phyloP scores from a whole-genome alignment of 345 rosid species.

The Chamaenerion angustifolium region DNA sequence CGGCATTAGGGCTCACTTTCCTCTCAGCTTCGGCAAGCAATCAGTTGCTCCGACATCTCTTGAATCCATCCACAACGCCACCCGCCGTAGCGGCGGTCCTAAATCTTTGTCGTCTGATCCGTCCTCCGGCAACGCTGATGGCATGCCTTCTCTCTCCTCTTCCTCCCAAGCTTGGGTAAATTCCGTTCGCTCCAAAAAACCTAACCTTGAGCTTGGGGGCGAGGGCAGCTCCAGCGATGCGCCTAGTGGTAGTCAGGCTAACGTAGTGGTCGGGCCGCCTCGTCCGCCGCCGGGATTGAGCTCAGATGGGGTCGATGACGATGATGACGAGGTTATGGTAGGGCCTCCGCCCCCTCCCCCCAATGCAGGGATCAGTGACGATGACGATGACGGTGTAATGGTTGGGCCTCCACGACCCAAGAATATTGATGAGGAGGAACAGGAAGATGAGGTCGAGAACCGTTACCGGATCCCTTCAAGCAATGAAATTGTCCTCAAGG shows the following conservation, averaged over 20 bases:
- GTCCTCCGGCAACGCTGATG: slow-evolving; percentile 9
- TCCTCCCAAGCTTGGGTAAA: slow-evolving; percentile 42
- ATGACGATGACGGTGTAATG: slow-evolving; percentile 26
- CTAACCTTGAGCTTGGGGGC: slow-evolving; percentile 19
- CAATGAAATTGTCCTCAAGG: slow-evolving; percentile 88
- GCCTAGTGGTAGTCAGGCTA: slow-evolving; percentile 2
- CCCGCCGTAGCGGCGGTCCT: slow-evolving; percentile 34
- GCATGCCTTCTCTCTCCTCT: slow-evolving; percentile 41
- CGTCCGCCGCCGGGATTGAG: slow-evolving; percentile 12
- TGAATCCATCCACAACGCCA: slow-evolving; percentile 57
- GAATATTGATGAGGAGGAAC: slow-evolving; percentile 34
- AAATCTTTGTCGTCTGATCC: slow-evolving; percentile 1
- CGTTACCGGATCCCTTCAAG: slow-evolving; percentile 53
- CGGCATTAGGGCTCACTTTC: slow-evolving; percentile 61
- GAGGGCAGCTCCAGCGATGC: slow-evolving; percentile 14
- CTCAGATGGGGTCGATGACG: slow-evolving; percentile 8
- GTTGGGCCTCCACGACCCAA: slow-evolving; percentile 58
- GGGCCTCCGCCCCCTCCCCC: slow-evolving; percentile 43
- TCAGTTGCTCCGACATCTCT: slow-evolving; percentile 42
- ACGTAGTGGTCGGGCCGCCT: slow-evolving; percentile 12
- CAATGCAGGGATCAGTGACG: slow-evolving; percentile 10
- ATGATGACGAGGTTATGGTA: slow-evolving; percentile 17
- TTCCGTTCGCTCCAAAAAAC: slow-evolving; percentile 27
- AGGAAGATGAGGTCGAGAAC: slow-evolving; percentile 41
- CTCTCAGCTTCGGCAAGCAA: slow-evolving; percentile 64